These are phyloP conservation scores for Bruguiera hainesii DNA, from an alignment of 441 rosid species.

Conservation along the genomic window DNA sequence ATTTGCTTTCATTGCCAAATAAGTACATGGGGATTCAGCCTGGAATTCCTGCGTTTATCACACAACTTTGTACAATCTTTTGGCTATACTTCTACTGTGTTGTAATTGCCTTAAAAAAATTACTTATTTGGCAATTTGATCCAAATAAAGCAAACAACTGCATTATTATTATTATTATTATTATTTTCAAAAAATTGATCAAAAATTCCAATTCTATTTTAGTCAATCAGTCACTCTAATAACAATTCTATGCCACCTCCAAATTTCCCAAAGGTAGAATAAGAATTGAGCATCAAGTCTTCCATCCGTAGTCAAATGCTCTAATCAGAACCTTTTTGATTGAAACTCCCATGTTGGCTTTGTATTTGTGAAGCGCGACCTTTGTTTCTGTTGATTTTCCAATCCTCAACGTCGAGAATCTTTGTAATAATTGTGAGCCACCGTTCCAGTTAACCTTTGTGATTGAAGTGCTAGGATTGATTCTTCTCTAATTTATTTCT, in stretches of 20 bases:
- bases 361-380: not conserved
- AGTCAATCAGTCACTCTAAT: constrained; percentile 20
- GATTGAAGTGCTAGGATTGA: too few relatives aligned
- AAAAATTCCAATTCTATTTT: constrained; percentile 19
- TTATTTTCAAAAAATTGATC: not conserved
- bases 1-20: too few relatives aligned
- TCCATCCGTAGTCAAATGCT: not conserved
- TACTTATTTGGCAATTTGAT: too few relatives aligned
- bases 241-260: constrained; percentile 13
- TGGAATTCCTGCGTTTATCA: too few relatives aligned
- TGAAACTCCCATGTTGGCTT: not conserved
- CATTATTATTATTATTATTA: not conserved
- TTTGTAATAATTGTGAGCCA: not conserved
- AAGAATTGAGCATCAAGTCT: constrained; percentile 7
- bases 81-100: too few relatives aligned
- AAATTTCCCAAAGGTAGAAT: constrained; percentile 5
- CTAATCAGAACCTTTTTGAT: not conserved
- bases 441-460: too few relatives aligned
- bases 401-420: not conserved
- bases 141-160: not conserved
- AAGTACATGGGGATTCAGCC: too few relatives aligned
- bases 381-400: not conserved
- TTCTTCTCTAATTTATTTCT: too few relatives aligned
- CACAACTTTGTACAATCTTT: too few relatives aligned
- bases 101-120: too few relatives aligned